Percentiles rank a stretch among this genome's conserved stretches.
phyloP scores from a whole-genome alignment of 1,284 basidiomycete genomes.

The Caloboletus firmus region DNA sequence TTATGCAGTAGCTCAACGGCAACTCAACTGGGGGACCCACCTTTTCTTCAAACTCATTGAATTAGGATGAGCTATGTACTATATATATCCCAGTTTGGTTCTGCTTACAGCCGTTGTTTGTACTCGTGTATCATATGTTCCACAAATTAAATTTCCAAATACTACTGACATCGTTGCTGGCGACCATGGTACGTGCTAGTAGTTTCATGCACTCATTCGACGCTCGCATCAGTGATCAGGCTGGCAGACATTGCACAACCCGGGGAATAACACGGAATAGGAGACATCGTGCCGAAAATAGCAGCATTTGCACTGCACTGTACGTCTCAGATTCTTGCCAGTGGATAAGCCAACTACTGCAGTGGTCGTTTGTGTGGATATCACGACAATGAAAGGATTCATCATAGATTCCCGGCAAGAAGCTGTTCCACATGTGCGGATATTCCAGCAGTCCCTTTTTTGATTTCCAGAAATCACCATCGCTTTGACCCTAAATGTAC shows the following conservation, averaged over 20 bases:
- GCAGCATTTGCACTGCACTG: too few species aligned
- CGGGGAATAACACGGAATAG: too few species aligned
- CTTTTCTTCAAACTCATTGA: slow-evolving; percentile 38
- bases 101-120: slow-evolving; percentile 20
- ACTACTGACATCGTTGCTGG: too few species aligned
- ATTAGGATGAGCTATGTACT: not conserved
- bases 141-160: not conserved
- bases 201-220: too few species aligned
- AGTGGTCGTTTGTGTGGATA: too few species aligned
- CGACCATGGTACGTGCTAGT: too few species aligned
- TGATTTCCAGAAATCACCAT: not conserved
- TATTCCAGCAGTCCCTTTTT: not conserved
- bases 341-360: too few species aligned
- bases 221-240: too few species aligned
- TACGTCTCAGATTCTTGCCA: too few species aligned
- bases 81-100: slow-evolving; percentile 2
- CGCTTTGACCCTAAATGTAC: not conserved
- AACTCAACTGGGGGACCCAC: slow-evolving; percentile 7
- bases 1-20: not conserved
- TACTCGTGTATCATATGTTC: slow-evolving; percentile 3
- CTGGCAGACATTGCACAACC: too few species aligned
- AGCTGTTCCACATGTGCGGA: not conserved
- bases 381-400: too few species aligned
- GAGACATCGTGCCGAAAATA: too few species aligned
- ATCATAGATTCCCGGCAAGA: not conserved